Percentiles rank a stretch among this genome's conserved stretches.
Evolutionary conservation across 139 green algal species (phyloP).

Genomic region (Chlorella vulgaris): DNA sequence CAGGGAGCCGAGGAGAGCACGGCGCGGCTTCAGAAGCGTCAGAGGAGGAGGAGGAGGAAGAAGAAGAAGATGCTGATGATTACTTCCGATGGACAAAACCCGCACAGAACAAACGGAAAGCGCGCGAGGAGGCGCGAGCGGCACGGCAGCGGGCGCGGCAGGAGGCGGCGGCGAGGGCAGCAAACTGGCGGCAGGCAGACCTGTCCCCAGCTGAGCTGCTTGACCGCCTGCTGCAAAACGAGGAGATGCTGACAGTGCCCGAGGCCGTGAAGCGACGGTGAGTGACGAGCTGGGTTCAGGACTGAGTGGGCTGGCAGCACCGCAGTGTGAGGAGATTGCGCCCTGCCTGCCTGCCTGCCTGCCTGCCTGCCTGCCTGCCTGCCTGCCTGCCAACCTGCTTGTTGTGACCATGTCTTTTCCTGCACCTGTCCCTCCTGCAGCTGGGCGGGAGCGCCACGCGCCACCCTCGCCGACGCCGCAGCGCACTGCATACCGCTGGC

Average conservation of each 20-base stretch:
- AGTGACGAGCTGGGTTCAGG: background rate
- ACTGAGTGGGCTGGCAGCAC: background rate
- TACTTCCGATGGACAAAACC: too few species aligned
- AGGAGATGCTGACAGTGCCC: background rate
- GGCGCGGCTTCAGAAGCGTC: background rate
- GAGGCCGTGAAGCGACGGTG: background rate
- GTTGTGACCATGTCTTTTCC: background rate
- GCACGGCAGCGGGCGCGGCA: background rate
- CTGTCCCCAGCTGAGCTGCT: background rate
- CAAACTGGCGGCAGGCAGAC: background rate
- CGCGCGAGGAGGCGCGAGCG: background rate
- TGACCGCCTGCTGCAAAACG: background rate
- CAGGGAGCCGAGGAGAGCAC: background rate
- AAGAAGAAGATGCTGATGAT: too few species aligned
- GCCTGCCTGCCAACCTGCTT: background rate
- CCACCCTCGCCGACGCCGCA: slow-evolving; percentile 13
- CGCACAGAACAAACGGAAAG: too few species aligned
- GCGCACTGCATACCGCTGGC: background rate
- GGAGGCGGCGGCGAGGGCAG: background rate
- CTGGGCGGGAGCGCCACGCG: background rate
- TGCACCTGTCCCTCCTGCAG: too few species aligned
- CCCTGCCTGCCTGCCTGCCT: background rate
- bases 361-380: background rate
- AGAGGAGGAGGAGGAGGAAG: background rate
- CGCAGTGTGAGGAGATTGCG: background rate